These are phyloP conservation scores for Tulasnella calospora DNA, from an alignment of 768 basidiomycete species.

Conservation along the genomic window DNA sequence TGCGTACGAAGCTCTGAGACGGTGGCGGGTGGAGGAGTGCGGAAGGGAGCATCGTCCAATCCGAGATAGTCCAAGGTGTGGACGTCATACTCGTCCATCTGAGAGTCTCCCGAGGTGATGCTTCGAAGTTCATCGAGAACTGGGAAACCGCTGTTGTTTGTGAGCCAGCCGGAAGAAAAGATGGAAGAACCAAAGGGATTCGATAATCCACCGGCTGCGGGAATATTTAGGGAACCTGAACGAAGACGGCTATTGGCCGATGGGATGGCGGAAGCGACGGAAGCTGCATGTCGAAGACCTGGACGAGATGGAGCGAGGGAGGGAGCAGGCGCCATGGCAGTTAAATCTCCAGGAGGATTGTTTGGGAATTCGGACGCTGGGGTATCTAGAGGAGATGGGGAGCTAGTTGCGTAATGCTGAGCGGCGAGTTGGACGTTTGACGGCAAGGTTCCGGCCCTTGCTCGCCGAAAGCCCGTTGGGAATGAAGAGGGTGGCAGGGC, in stretches of 20 bases:
- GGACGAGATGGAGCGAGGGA: slow-evolving; percentile 44
- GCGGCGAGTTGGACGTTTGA: slow-evolving; percentile 88
- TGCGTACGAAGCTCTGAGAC: slow-evolving; percentile 84
- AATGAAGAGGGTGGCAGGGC: slow-evolving; percentile 66
- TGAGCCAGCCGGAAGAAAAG: slow-evolving; percentile 87
- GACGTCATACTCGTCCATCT: slow-evolving; percentile 82
- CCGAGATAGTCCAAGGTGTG: slow-evolving; percentile 97
- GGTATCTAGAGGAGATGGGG: slow-evolving; percentile 33
- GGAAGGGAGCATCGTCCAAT: slow-evolving; percentile 62
- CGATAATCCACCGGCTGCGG: slow-evolving; percentile 55
- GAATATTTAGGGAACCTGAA: slow-evolving; percentile 87
- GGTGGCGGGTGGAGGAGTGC: slow-evolving; percentile 78
- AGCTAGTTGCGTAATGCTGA: slow-evolving; percentile 69
- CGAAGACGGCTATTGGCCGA: slow-evolving; percentile 72
- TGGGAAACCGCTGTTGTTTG: slow-evolving; percentile 48
- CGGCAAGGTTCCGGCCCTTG: slow-evolving; percentile 95
- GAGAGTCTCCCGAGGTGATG: slow-evolving; percentile 70
- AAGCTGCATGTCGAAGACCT: slow-evolving; percentile 68
- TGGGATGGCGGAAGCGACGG: slow-evolving; percentile 54
- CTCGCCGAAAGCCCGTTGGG: slow-evolving; percentile 84
- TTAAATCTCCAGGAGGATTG: not conserved
- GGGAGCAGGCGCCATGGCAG: not conserved
- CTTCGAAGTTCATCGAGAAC: slow-evolving; percentile 78
- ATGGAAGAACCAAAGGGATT: slow-evolving; percentile 85
- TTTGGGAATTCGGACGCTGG: slow-evolving; percentile 15